Percentiles rank a stretch among this genome's conserved stretches.
These are phyloP conservation scores for Talaromyces sp. DNA, from an alignment of 2,329 filamentous ascomycete genomes.

Conservation along the genomic window DNA sequence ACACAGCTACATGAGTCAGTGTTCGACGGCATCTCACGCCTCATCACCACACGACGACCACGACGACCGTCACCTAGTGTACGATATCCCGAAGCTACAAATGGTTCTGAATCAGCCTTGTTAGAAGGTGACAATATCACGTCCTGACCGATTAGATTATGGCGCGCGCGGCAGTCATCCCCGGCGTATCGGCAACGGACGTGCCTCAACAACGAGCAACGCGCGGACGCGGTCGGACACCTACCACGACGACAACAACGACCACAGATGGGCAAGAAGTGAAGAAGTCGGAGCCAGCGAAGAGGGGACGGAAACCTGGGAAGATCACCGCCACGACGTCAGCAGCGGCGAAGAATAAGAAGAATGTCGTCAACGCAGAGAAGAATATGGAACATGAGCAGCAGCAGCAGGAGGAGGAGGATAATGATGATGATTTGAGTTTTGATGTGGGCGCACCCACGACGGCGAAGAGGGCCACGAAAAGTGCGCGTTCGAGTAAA, in stretches of 20 bases:
- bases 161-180: constrained; percentile 18
- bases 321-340: constrained; percentile 4
- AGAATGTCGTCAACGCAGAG: background rate
- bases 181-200: constrained; percentile 6
- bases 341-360: constrained; percentile 11
- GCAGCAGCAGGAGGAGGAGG: no score
- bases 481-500: constrained; percentile 1
- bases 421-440: constrained; percentile 14
- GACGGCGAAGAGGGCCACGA: constrained; percentile 10
- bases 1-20: background rate
- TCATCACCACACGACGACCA: background rate
- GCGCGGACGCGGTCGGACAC: constrained; percentile 13
- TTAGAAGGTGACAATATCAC: background rate
- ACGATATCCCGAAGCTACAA: background rate
- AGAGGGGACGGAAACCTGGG: constrained; percentile 15
- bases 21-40: background rate
- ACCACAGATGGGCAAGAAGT: background rate
- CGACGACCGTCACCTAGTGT: background rate
- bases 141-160: background rate
- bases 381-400: background rate
- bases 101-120: background rate
- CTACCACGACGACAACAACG: background rate
- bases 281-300: constrained; percentile 7
- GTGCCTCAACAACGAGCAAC: constrained; percentile 6
- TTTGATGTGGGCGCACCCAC: background rate